phyloP scores from a whole-genome alignment of 73 alveolate genomes.

The Halteria grandinella region DNA sequence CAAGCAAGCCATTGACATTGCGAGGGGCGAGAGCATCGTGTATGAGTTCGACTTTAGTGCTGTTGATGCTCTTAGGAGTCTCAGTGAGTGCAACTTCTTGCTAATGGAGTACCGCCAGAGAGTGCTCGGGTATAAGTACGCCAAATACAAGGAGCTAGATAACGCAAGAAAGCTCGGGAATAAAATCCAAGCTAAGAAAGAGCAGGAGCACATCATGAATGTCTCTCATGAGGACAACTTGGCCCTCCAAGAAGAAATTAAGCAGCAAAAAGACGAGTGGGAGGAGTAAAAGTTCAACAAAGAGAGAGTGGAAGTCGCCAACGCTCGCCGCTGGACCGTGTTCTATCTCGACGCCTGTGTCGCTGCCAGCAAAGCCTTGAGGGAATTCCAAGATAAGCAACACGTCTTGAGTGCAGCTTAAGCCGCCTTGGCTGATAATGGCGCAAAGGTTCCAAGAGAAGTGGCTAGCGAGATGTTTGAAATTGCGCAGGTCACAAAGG shows the following conservation, averaged over 20 bases:
- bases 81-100: conserved; percentile 45
- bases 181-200: conserved; percentile 4
- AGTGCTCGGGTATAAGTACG: conserved; percentile 37
- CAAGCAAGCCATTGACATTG: conserved; percentile 33
- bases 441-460: conserved; percentile 86
- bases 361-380: conserved; percentile 22
- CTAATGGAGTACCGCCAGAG: conserved; percentile 54
- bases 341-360: conserved; percentile 35
- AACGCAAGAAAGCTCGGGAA: conserved; percentile 12
- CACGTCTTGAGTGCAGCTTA: conserved; percentile 3
- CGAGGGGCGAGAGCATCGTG: conserved; percentile 48
- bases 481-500: conserved; percentile 72
- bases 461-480: conserved; percentile 80
- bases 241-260: conserved; percentile 27
- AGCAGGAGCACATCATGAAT: conserved; percentile 5
- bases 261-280: conserved; percentile 38
- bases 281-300: conserved; percentile 46
- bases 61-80: conserved; percentile 38
- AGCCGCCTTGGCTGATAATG: conserved; percentile 70
- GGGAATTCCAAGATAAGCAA: conserved; percentile 55
- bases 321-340: conserved; percentile 19
- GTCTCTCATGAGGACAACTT: conserved; percentile 48
- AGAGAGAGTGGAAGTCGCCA: conserved; percentile 58
- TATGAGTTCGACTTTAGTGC: conserved; percentile 57
- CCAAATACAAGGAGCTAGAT: conserved; percentile 30